Evolutionary conservation across 2,329 filamentous ascomycete genomes (phyloP).

Genomic region (Neocatenulostroma microsporum): DNA sequence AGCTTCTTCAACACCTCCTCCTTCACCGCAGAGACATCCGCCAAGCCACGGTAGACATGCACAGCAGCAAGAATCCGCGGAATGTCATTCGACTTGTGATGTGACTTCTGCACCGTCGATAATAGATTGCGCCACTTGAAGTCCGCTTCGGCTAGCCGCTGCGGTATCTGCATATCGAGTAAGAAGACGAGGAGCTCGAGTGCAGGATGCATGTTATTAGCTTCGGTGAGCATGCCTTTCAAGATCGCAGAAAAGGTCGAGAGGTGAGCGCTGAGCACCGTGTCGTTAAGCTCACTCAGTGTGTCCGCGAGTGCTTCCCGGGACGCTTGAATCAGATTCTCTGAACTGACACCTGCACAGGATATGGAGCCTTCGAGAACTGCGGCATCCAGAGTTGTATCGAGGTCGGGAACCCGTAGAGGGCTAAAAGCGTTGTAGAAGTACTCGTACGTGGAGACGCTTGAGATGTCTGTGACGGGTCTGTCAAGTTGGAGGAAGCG

Average conservation of each 20-base stretch:
- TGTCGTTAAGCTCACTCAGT: slow-evolving; percentile 17
- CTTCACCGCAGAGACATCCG: slow-evolving; percentile 43
- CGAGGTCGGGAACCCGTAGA: slow-evolving; percentile 13
- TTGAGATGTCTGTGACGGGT: slow-evolving; percentile 13
- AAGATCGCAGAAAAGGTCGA: slow-evolving; percentile 18
- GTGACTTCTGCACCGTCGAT: slow-evolving; percentile 63
- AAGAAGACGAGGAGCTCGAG: slow-evolving; percentile 73
- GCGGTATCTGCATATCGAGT: slow-evolving; percentile 39
- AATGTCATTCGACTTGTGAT: slow-evolving; percentile 76
- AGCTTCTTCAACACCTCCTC: slow-evolving; percentile 60
- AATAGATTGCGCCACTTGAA: slow-evolving; percentile 64
- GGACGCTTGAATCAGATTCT: slow-evolving; percentile 63
- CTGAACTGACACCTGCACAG: slow-evolving; percentile 69
- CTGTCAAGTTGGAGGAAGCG: slow-evolving; percentile 5
- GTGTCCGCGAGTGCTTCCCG: slow-evolving; percentile 54
- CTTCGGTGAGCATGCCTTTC: slow-evolving; percentile 13
- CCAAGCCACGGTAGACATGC: slow-evolving; percentile 68
- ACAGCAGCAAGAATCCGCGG: slow-evolving; percentile 73
- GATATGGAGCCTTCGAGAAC: slow-evolving; percentile 61
- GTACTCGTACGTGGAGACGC: slow-evolving; percentile 20
- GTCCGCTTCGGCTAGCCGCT: slow-evolving; percentile 29
- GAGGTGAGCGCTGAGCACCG: slow-evolving; percentile 13
- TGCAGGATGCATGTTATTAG: slow-evolving; percentile 43
- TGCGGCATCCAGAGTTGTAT: slow-evolving; percentile 30
- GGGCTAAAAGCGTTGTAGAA: slow-evolving; percentile 17